phyloP scores from a whole-genome alignment of 495 filamentous ascomycete genomes.

The Apiosordaria backusii region DNA sequence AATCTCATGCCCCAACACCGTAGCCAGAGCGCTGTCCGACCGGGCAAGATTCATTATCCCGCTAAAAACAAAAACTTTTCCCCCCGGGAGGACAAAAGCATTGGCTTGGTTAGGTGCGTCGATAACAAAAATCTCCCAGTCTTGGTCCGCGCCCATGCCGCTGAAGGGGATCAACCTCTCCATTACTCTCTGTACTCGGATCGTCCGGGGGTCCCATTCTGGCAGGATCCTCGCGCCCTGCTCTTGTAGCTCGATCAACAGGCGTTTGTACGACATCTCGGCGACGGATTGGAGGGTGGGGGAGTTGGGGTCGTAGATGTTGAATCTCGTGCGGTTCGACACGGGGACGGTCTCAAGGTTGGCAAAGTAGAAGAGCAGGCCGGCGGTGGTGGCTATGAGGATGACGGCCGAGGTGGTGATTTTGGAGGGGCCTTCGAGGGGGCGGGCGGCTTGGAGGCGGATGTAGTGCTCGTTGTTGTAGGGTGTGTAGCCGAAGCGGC shows the following conservation, averaged over 20 bases:
- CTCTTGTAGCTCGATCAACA: slow-evolving; percentile 45
- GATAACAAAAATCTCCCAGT: slow-evolving; percentile 88
- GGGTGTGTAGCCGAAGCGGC: neutral
- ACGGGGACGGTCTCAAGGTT: slow-evolving; percentile 80
- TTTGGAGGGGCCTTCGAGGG: neutral
- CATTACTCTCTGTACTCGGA: slow-evolving; percentile 65
- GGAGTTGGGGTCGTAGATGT: slow-evolving; percentile 56
- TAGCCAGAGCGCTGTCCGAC: slow-evolving; percentile 72
- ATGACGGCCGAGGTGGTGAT: slow-evolving; percentile 19
- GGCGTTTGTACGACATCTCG: slow-evolving; percentile 47
- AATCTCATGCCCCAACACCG: slow-evolving; percentile 89
- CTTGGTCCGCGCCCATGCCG: slow-evolving; percentile 49
- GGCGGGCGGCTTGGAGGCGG: slow-evolving; percentile 5
- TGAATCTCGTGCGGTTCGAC: slow-evolving; percentile 77
- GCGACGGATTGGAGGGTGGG: slow-evolving; percentile 49
- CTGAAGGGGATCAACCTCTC: slow-evolving; percentile 64
- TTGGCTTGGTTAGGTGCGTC: slow-evolving; percentile 60
- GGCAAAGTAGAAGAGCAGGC: slow-evolving; percentile 58
- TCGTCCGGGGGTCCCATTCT: slow-evolving; percentile 37
- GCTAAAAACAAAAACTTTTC: slow-evolving; percentile 89
- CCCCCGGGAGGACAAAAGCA: slow-evolving; percentile 89
- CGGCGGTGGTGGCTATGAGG: slow-evolving; percentile 34
- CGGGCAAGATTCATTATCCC: slow-evolving; percentile 72
- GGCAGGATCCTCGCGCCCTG: slow-evolving; percentile 37
- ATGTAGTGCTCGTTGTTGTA: slow-evolving; percentile 8